Base-by-base conservation (phyloP, 2,329 filamentous ascomycete genomes). In the Pseudonectria buxi region DNA sequence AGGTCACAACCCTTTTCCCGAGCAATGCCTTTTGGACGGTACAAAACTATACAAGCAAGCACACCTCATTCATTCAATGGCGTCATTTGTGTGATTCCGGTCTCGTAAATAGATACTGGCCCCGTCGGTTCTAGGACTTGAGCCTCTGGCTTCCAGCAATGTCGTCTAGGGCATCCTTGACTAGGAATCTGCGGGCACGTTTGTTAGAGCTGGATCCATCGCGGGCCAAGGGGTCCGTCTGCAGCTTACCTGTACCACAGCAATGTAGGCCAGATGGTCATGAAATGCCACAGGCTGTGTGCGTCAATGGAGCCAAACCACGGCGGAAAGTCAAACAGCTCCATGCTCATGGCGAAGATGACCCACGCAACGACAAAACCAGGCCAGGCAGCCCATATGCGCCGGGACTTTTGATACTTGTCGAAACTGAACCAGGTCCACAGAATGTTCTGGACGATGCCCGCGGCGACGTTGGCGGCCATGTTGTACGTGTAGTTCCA, bases 401-500 rank as follows among this genome's bases (percentile, higher is more conserved):
- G 76, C 30, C 78, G 76, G 13, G 83, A 76, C 59, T 78, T 78
- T 45, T 72, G 69, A 63, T 90, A 96, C 49, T 81, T 75, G 46
- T 68, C 66, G 49, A 84, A 76, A 57, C 84, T 89, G 63, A 94
- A 95, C 61, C 76, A 83, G 28, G 73, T 85, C 92, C 92, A 96
- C 39, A 96, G 64, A 4, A 81, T 34, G 53, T 96, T 95, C 56
- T 88, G 82, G 4, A 89, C 60, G 27, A 88, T 68, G 4, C 92
- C 92, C 10, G 84, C 76, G 3, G 74, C 78, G 14, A 98, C 85
- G 54, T 96, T 98, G 33, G 89, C 92, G 2, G 83, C 79, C 88
- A 98, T 96, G 59, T 98, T 98, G 66, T 98, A 98, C 5, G 83
- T 84, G 59, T 98, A 98, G 61, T 96, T 85, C 85, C 92, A 98